Base-by-base conservation (phyloP, 192 early-diverging fungal species). In the Rhizoclosmatium globosum region DNA sequence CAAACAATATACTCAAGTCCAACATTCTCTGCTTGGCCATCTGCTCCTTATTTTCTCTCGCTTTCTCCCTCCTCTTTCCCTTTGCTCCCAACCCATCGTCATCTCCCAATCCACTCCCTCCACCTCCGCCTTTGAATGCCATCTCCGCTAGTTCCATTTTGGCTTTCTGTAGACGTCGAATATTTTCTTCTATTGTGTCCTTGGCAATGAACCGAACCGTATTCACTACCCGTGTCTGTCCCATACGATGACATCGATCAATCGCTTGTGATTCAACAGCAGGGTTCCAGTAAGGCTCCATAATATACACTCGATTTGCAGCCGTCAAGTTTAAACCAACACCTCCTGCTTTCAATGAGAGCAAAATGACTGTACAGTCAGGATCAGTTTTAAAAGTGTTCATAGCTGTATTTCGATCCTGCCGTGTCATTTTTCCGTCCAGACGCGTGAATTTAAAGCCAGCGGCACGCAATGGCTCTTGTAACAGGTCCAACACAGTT, bases 201-300 rank as follows among this genome's bases (percentile, higher is more conserved):
- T 89, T 81, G 59, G 90, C 82, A 43, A 91, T 85, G 46, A 88
- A 85, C 17, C 89, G 85, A 47, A 88, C 68, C 19, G 84, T 82
- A 44, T 82, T 68, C 7, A 91, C 90, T 6, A 79, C 61, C 42
- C 81, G 74, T 15, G 79, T 87, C 69, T 91, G 90, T 6, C 90
- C 90, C 62, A 91, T 78, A 3, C 90, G 83, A 74, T 91, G 89
- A 31, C 91, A 83, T 42, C 90, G 80, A 68, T 91, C 90, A 58
- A 89, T 76, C 2, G 90, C 90, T 77, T 91, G 90, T 43, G 89
- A 71, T 75, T 91, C 87, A 13, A 90, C 87, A 0, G 88, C 87
- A 39, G 87, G 87, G 83, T 91, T 91, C 89, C 89, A 91, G 77
- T 91, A 91, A 1, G 89, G 89, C 65, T 85, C 89, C 59, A 89